Evolutionary conservation across 257 asterid species (phyloP).

Genomic region (Dorcoceras hygrometricum): DNA sequence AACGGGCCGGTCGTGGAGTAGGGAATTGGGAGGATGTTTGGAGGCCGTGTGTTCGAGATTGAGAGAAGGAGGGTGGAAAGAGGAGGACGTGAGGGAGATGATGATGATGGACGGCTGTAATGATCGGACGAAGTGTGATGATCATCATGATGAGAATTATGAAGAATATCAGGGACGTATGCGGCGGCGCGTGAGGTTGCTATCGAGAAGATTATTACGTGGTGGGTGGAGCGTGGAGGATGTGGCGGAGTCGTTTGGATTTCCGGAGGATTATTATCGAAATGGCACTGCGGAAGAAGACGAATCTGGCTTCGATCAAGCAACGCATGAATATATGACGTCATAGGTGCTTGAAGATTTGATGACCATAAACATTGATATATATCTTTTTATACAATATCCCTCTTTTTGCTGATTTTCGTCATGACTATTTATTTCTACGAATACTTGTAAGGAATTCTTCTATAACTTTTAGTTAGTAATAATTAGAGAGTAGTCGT

Average conservation of each 20-base stretch:
- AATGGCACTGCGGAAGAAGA: slow-evolving; percentile 27
- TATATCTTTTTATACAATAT: too few relatives aligned
- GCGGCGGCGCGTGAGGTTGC: slow-evolving; percentile 41
- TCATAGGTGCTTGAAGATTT: background rate
- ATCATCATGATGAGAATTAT: background rate
- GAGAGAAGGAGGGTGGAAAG: slow-evolving; percentile 84
- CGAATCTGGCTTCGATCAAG: slow-evolving; percentile 47
- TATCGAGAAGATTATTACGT: slow-evolving; percentile 48
- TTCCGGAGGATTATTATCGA: slow-evolving; percentile 22
- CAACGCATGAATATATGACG: background rate
- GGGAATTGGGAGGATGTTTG: slow-evolving; percentile 52
- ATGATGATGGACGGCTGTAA: slow-evolving; percentile 65
- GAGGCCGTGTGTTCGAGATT: slow-evolving; percentile 58
- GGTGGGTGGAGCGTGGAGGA: slow-evolving; percentile 90
- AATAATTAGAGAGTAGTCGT: too few relatives aligned
- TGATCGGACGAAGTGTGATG: background rate
- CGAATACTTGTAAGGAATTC: too few relatives aligned
- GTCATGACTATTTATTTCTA: too few relatives aligned
- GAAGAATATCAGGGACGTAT: slow-evolving; percentile 24
- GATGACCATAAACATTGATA: slow-evolving; percentile 11
- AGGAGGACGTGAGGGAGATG: slow-evolving; percentile 90
- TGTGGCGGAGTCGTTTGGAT: slow-evolving; percentile 71
- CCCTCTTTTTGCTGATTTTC: too few relatives aligned
- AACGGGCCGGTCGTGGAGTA: slow-evolving; percentile 55
- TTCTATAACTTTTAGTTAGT: too few relatives aligned